Percentiles rank a stretch among this genome's conserved stretches.
phyloP scores from a whole-genome alignment of 495 filamentous ascomycete species.

The Aspergillus homomorphus region DNA sequence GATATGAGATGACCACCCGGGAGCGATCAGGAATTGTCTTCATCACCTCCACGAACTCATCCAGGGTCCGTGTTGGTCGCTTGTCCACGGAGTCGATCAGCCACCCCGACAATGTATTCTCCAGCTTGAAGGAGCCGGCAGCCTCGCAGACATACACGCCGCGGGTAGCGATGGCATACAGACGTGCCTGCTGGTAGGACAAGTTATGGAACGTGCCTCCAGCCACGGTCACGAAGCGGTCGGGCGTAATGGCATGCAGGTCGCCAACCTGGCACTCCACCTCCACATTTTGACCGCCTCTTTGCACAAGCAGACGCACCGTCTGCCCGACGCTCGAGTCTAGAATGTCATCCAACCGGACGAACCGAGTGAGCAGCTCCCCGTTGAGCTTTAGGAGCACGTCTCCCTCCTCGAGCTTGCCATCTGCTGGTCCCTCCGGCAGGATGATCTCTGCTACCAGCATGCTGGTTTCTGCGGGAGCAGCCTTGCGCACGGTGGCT shows the following conservation, averaged over 20 bases:
- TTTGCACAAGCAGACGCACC: constrained; percentile 74
- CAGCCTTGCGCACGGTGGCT: constrained; percentile 69
- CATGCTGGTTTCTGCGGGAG: constrained; percentile 94
- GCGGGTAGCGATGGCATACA: constrained; percentile 87
- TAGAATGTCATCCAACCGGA: constrained; percentile 87
- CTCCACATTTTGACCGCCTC: constrained; percentile 84
- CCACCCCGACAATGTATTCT: constrained; percentile 88
- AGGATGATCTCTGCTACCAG: constrained; percentile 93
- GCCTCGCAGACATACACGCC: constrained; percentile 96
- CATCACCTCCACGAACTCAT: constrained; percentile 90
- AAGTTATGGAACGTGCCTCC: constrained; percentile 92
- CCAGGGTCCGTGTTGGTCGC: constrained; percentile 78
- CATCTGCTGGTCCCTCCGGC: constrained; percentile 82
- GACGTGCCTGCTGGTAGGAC: constrained; percentile 91
- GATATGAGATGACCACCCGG: constrained; percentile 89
- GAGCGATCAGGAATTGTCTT: constrained; percentile 82
- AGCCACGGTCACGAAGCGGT: constrained; percentile 90
- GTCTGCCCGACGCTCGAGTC: constrained; percentile 79
- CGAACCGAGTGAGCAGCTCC: constrained; percentile 89
- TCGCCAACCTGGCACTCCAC: constrained; percentile 85
- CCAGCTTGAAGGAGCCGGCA: constrained; percentile 90
- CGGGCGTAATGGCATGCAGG: constrained; percentile 90
- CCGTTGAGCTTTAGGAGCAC: constrained; percentile 94
- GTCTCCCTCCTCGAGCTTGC: constrained; percentile 88
- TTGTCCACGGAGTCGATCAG: constrained; percentile 90